phyloP scores from a whole-genome alignment of 331 rosid species.

The Acacia pycnantha region DNA sequence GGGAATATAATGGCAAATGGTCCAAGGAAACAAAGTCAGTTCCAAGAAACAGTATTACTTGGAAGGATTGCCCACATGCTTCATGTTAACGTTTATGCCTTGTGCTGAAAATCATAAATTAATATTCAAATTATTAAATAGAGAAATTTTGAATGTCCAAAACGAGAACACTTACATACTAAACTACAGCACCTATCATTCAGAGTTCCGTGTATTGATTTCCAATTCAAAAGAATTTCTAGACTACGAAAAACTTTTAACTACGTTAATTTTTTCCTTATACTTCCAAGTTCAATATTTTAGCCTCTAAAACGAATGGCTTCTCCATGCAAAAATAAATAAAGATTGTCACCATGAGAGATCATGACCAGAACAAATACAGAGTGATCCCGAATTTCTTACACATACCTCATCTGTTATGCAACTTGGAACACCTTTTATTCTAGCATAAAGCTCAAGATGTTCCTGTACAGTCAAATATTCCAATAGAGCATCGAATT shows the following conservation, averaged over 20 bases:
- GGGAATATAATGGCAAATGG: neutral
- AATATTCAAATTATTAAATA: neutral
- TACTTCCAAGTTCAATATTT: conserved; percentile 1
- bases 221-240: neutral
- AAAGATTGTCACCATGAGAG: conserved; percentile 8
- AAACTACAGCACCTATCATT: neutral
- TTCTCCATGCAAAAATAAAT: conserved; percentile 13
- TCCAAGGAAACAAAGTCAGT: conserved; percentile 1
- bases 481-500: conserved; percentile 89
- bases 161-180: neutral
- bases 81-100: conserved; percentile 10
- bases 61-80: conserved; percentile 9
- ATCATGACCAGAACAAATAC: conserved; percentile 19
- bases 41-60: conserved; percentile 7
- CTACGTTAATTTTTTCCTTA: neutral
- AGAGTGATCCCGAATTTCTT: conserved; percentile 26
- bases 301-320: conserved; percentile 18
- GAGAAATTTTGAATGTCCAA: neutral
- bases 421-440: conserved; percentile 79
- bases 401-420: conserved; percentile 62
- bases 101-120: neutral
- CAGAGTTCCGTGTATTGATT: neutral
- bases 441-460: conserved; percentile 94
- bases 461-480: conserved; percentile 80
- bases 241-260: conserved; percentile 12